Evolutionary conservation across 1,139 yeast genomes (phyloP), one percentile per base, ranked within the genome.

Genomic region (Spencermartinsiella ligniputridi): DNA sequence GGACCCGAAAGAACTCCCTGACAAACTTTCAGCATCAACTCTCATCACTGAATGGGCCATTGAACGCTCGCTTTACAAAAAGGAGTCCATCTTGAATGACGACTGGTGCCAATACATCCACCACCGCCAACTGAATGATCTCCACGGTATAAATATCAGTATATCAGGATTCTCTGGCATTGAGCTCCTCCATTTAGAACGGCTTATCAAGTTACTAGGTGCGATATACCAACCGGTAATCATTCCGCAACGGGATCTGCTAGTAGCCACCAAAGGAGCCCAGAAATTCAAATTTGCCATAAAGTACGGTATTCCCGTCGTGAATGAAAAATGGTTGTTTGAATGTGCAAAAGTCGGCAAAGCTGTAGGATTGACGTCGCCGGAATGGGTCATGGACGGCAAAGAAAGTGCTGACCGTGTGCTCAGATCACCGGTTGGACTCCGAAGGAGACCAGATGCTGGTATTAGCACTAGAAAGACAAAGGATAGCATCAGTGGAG

Each of bases 161-260:
- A 71, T 86, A 1, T 78, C 94, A 1, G 97, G 97, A 3, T 90
- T 85, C 57, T 74, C 79, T 11, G 97, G 96, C 0, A 79, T 88
- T 15, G 97, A 90, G 60, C 68, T 82, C 22, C 67, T 87, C 35
- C 97, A 90, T 64, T 57, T 87, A 8, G 79, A 76, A 15, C 83
- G 84, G 55, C 68, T 90, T 41, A 69, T 87, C 11, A 57, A 67
- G 30, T 50, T 63, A 53, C 60, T 55, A 37, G 75, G 64, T 70
- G 86, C 61, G 63, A 70, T 42, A 66, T 75, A 50, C 65, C 75
- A 51, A 75, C 76, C 57, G 3, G 70, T 75, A 2, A 68, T 89
- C 45, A 76, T 78, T 5, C 63, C 74, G 16, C 67, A 73, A 9
- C 70, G 88, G 33, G 89, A 86, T 58, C 55, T 87, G 15, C 66